Percentiles rank a stretch among this genome's conserved stretches.
These are phyloP conservation scores for Huntiella savannae DNA, from an alignment of 2,329 filamentous ascomycete genomes.

Conservation along the genomic window DNA sequence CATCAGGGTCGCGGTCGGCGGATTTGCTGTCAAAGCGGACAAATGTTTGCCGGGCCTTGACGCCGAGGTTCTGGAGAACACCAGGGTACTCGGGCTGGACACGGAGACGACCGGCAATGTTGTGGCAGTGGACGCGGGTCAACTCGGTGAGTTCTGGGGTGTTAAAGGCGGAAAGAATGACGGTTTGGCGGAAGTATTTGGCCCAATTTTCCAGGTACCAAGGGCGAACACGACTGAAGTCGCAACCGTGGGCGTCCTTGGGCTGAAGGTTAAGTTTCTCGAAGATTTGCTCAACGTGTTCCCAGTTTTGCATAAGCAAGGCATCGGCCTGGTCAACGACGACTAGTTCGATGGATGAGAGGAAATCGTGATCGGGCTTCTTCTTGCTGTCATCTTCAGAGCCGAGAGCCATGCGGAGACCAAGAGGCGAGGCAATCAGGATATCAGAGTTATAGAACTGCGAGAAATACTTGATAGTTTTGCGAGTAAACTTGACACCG, in stretches of 20 bases:
- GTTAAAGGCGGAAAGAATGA: constrained; percentile 64
- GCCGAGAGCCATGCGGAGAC: constrained; percentile 77
- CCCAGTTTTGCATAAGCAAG: constrained; percentile 95
- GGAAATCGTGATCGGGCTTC: constrained; percentile 64
- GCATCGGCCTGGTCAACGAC: constrained; percentile 85
- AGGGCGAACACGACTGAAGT: constrained; percentile 72
- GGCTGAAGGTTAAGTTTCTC: constrained; percentile 82
- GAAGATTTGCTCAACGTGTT: constrained; percentile 83
- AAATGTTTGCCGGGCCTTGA: constrained; percentile 72
- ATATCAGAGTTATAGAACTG: constrained; percentile 96
- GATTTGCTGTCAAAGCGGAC: constrained; percentile 53
- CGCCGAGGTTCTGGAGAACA: constrained; percentile 51
- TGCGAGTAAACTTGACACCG: constrained; percentile 91
- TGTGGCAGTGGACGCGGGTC: constrained; percentile 56
- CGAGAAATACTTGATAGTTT: constrained; percentile 85
- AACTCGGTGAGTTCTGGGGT: constrained; percentile 76
- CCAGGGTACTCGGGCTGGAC: constrained; percentile 46
- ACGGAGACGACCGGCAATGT: constrained; percentile 63
- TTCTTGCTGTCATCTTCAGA: constrained; percentile 44
- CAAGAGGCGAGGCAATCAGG: constrained; percentile 76
- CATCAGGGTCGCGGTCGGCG: constrained; percentile 54
- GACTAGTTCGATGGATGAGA: constrained; percentile 82
- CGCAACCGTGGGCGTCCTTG: constrained; percentile 74
- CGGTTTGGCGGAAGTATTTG: constrained; percentile 63
- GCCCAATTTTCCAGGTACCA: constrained; percentile 91